These are phyloP conservation scores for Alternaria alternata DNA, from an alignment of 2,329 filamentous ascomycete species.

Conservation along the genomic window DNA sequence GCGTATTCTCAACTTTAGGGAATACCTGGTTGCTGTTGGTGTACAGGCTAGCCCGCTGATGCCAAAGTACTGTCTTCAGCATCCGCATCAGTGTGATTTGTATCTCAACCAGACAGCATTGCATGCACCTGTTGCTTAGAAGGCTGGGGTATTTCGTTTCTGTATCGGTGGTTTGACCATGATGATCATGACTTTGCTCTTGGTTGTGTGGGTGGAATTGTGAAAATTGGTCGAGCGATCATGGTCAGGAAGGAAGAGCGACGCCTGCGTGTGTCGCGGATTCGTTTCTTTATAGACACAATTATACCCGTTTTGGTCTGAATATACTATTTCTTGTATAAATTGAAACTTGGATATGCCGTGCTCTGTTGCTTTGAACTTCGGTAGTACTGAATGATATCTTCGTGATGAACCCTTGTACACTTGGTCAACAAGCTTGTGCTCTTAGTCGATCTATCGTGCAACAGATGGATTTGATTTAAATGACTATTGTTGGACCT, in stretches of 20 bases:
- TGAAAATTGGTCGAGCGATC: not conserved
- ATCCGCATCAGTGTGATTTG: conserved; percentile 66
- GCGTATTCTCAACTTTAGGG: conserved; percentile 66
- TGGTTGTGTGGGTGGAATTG: not conserved
- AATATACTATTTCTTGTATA: not conserved
- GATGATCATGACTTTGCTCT: not conserved
- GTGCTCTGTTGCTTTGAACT: not conserved
- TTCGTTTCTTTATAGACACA: not conserved
- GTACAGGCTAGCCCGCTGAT: conserved; percentile 60
- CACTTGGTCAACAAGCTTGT: not conserved
- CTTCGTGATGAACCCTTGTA: not conserved
- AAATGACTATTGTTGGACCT: not conserved
- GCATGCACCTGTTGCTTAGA: not conserved
- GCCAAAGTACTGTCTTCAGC: conserved; percentile 66
- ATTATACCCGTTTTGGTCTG: not conserved
- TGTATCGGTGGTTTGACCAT: not conserved
- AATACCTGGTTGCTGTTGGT: conserved; percentile 65
- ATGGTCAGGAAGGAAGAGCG: not conserved
- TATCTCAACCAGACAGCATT: conserved; percentile 58
- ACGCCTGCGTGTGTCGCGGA: not conserved
- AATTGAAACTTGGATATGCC: not conserved
- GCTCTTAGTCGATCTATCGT: not conserved
- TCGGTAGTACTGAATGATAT: not conserved
- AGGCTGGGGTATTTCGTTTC: not conserved
- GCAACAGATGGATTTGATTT: not conserved